Conservation (phyloP, 805 yeast genomes). For the Sugiyamaella boreocaroliniensis region DNA sequence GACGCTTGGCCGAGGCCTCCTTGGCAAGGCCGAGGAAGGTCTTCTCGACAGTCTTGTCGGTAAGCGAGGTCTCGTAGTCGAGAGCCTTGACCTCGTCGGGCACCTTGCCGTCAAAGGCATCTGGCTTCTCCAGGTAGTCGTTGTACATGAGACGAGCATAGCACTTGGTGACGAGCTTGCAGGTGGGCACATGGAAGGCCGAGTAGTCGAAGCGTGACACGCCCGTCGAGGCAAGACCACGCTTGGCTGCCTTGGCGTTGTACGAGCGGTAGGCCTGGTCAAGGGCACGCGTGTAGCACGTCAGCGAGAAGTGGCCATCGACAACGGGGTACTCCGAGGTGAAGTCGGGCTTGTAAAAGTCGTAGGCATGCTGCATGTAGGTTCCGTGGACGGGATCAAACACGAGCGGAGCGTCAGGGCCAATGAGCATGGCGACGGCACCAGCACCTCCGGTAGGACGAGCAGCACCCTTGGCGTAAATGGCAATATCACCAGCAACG, state of each 20-base stretch:
- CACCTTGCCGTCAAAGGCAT: slow-evolving; percentile 41
- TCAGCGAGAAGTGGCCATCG: slow-evolving; percentile 91
- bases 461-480: slow-evolving; percentile 94
- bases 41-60: slow-evolving; percentile 79
- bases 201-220: slow-evolving; percentile 76
- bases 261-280: slow-evolving; percentile 80
- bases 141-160: slow-evolving; percentile 87
- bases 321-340: slow-evolving; percentile 94
- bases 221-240: slow-evolving; percentile 42
- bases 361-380: slow-evolving; percentile 94
- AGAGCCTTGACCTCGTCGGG: slow-evolving; percentile 51
- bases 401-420: slow-evolving; percentile 96
- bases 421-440: slow-evolving; percentile 86
- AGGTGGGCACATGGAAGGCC: slow-evolving; percentile 97
- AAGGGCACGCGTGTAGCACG: slow-evolving; percentile 90
- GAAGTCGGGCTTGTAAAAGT: slow-evolving; percentile 97
- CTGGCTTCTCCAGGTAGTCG: slow-evolving; percentile 71
- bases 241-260: slow-evolving; percentile 63
- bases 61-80: slow-evolving; percentile 69
- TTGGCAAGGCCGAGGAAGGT: slow-evolving; percentile 73
- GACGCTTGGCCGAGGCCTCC: slow-evolving; percentile 57
- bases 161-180: slow-evolving; percentile 89
- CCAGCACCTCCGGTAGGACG: slow-evolving; percentile 99
- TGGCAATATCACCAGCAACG: slow-evolving; percentile 96
- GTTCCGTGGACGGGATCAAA: slow-evolving; percentile 86